Evolutionary conservation across 805 yeast genomes (phyloP).

Genomic region (Kodamaea laetipori): DNA sequence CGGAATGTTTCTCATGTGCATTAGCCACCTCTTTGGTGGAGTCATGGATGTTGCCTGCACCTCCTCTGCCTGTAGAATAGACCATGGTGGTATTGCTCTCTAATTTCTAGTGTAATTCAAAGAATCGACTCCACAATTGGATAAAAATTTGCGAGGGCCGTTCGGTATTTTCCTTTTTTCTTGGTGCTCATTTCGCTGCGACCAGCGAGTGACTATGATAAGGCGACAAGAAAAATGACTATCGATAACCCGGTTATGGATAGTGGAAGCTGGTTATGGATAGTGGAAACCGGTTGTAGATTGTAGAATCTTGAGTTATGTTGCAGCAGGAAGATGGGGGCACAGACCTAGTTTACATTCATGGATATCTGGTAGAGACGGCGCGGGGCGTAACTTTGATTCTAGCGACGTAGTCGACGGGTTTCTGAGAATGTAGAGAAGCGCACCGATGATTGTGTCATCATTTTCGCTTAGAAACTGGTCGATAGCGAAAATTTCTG

Average conservation of each 20-base stretch:
- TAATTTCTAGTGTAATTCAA: neutral
- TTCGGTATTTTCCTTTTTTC: slow-evolving; percentile 5
- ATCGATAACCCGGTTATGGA: too few species aligned
- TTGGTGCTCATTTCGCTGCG: neutral
- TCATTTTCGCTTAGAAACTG: neutral
- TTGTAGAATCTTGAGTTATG: too few species aligned
- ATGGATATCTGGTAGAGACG: too few species aligned
- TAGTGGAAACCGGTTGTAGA: too few species aligned
- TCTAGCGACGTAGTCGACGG: too few species aligned
- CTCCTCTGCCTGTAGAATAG: slow-evolving; percentile 42
- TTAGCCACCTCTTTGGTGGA: slow-evolving; percentile 21
- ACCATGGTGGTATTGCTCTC: slow-evolving; percentile 20
- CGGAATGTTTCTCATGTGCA: slow-evolving; percentile 11
- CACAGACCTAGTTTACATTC: too few species aligned
- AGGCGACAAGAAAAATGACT: slow-evolving; percentile 5
- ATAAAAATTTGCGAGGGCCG: slow-evolving; percentile 1
- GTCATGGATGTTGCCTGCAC: slow-evolving; percentile 37
- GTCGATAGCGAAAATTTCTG: slow-evolving; percentile 3
- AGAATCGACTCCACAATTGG: slow-evolving; percentile 9
- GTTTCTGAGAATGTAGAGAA: slow-evolving; percentile 7
- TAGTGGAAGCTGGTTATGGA: too few species aligned
- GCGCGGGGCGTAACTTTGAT: too few species aligned
- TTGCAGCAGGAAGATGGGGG: too few species aligned
- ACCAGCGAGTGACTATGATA: neutral
- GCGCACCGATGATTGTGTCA: slow-evolving; percentile 2